Evolutionary conservation across 2,329 filamentous ascomycete genomes (phyloP), one percentile per base, ranked within the genome.

Genomic region (Aspergillus sp.): DNA sequence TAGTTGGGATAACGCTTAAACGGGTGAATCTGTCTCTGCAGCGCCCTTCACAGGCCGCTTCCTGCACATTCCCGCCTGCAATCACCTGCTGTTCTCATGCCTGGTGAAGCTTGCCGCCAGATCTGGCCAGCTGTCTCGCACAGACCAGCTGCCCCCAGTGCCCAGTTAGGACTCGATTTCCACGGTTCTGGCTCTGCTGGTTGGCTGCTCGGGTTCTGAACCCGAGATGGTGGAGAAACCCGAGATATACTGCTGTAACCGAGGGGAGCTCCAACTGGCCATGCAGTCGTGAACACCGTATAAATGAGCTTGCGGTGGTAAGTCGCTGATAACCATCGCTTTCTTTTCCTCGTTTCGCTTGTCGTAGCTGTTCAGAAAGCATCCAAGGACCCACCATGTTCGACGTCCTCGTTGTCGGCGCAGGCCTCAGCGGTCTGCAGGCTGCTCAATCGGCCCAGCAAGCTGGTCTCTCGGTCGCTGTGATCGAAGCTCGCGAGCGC

Each of bases 401-500:
- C 53, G 63, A 66, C 38, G 73, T 75, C 2, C 63, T 76, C 9
- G 62, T 78, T 17, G 61, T 78, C 8, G 76, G 76, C 15, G 76
- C 72, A 5, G 76, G 76, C 2, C 63, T 78, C 6, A 64, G 66
- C 17, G 76, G 77, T 7, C 68, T 78, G 1, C 64, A 69, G 34
- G 74, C 75, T 1, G 75, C 74, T 0, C 59, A 68, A 12, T 60
- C 70, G 3, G 55, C 71, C 2, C 62, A 69, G n/a, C 62, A 66
- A 22, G 63, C 69, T 0, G 75, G 74, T 1, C 61, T 70, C 0
- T 73, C 71, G 2, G 68, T 66, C 24, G 55, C 68, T 2, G 69
- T 79, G 9, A 64, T 80, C 0, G 77, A 80, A 53, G 77, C 76
- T 3, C 63, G 76, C 7, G 72, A 78, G 55, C 73, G 78, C 2